These are phyloP conservation scores for Mortierella sp. DNA, from an alignment of 371 early-diverging fungal genomes.

Conservation along the genomic window DNA sequence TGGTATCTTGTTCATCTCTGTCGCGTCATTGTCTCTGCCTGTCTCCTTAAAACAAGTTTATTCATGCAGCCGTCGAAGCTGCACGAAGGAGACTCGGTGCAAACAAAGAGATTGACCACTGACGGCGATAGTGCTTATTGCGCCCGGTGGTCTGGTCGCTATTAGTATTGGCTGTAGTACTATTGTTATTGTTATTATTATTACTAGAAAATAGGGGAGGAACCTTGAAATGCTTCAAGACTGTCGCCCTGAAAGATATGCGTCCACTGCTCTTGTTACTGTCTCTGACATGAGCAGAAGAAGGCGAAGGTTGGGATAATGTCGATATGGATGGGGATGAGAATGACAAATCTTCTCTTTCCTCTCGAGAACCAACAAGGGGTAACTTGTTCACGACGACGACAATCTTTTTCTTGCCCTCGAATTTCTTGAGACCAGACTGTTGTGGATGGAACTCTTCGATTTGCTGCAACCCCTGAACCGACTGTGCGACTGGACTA, in stretches of 20 bases:
- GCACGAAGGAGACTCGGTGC: conserved; percentile 16
- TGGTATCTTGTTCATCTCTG: background rate
- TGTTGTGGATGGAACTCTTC: background rate
- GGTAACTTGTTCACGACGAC: background rate
- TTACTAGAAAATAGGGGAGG: conserved; percentile 18
- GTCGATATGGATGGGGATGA: background rate
- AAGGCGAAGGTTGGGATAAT: background rate
- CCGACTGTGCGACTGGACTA: background rate
- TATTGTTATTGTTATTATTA: background rate
- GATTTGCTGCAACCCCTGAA: background rate
- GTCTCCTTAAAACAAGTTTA: background rate
- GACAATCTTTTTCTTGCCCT: background rate
- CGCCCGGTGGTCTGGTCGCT: background rate
- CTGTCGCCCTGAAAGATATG: conserved; percentile 25
- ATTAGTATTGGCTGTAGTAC: background rate
- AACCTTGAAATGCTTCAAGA: conserved; percentile 32
- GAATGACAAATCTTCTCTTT: background rate
- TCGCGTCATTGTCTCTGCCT: background rate
- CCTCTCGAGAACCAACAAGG: background rate
- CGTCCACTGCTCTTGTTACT: background rate
- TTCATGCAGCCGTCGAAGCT: conserved; percentile 26
- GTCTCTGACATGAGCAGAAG: background rate
- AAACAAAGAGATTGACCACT: conserved; percentile 28
- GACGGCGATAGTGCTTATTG: conserved; percentile 13
- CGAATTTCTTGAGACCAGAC: background rate